Base-by-base conservation (phyloP, 2,329 filamentous ascomycete genomes). In the Geosmithia flava region DNA sequence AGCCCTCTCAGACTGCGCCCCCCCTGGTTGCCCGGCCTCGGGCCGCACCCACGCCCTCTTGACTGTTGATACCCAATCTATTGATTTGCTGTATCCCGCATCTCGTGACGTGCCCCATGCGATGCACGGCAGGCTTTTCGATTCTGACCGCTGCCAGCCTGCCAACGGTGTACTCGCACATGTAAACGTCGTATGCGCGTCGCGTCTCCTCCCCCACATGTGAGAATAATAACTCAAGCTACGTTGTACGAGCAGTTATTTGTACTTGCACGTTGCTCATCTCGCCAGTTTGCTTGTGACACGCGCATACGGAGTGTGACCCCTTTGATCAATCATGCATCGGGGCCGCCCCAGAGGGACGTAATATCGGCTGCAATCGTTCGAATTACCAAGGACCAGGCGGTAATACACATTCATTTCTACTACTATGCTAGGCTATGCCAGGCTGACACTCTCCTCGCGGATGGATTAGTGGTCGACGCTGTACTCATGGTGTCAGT, bases 401-500 rank as follows among this genome's bases (percentile, higher is more conserved):
- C 13, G 15, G 33, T 37, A 37, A 13, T 37, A 37, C 11, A 11
- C 33, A 16, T 16, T 37, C 33, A 11, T 7, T 6, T 37, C 15
- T 37, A 37, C 13, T 37, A 37, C 3, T 13, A 6, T 37, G 33
- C 11, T 37, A 37, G 10, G 33, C 3, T 13, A 6, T 37, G 33
- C 11, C 13, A 37, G 10, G 33, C 15, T 37, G 33, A 37, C 10
- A 37, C 33, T 37, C 33, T 37, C 33, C 10, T 37, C 33, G 41
- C 20, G 10, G 41, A 16, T 42, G 41, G n/a, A 42, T 52, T 37
- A 52, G 47, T 52, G 67, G 52, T 71, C 68, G 53, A 71, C 62
- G 53, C 68, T 72, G 53, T 20, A 23, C 8, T 10, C 7, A 45
- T 19, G 47, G 10, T 6, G 33, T 37, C 33, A 37, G 33, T 37